Conservation (phyloP, 176 grass and related monocot genomes). For the Melocanna baccifera region DNA sequence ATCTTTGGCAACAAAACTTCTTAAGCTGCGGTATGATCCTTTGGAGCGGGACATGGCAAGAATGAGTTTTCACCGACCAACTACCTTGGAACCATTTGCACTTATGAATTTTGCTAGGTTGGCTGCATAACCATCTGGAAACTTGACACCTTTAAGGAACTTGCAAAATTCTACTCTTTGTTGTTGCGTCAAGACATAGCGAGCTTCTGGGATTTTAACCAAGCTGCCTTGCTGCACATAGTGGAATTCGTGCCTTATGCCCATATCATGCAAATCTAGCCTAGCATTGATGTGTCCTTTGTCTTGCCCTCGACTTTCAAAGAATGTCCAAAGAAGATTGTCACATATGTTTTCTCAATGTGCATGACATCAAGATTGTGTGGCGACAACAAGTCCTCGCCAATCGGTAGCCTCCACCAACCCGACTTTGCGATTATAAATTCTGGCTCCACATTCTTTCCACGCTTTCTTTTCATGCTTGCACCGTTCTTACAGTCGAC, state of each 20-base stretch:
- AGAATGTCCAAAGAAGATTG: background rate
- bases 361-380: background rate
- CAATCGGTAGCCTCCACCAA: no score
- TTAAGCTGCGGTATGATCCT: background rate
- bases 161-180: background rate
- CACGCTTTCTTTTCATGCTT: no score
- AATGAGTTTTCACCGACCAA: background rate
- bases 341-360: constrained; percentile 18
- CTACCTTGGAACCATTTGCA: background rate
- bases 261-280: constrained; percentile 23
- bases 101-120: background rate
- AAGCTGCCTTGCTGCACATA: no score
- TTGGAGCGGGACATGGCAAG: background rate
- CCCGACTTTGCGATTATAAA: no score
- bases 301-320: background rate
- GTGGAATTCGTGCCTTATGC: constrained; percentile 4
- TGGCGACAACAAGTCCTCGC: background rate
- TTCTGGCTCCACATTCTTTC: no score
- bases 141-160: background rate
- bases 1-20: background rate
- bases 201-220: no score
- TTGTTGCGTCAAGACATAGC: no score
- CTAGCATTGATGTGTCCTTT: constrained; percentile 20
- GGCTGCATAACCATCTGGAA: background rate
- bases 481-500: no score